Conservation (phyloP, 2,329 filamentous ascomycete genomes). For the Calonectria ilicicola region DNA sequence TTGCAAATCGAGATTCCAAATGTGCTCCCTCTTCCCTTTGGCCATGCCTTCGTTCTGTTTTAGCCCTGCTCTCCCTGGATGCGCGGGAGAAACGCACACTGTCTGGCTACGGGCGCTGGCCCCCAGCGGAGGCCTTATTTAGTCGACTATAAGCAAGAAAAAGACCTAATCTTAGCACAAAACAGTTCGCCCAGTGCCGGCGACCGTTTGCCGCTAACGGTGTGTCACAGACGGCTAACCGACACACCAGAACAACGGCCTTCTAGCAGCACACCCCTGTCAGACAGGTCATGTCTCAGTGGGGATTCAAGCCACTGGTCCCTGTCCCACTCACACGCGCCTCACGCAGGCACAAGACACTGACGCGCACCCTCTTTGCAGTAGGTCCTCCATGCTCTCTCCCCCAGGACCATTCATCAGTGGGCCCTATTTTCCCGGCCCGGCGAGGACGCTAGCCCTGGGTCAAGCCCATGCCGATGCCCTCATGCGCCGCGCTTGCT, state of each 20-base stretch:
- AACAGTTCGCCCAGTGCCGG: neutral
- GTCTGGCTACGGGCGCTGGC: neutral
- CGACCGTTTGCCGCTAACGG: neutral
- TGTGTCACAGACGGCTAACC: constrained; percentile 4
- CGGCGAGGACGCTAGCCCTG: neutral
- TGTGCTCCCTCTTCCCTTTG: neutral
- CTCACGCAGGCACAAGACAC: constrained; percentile 41
- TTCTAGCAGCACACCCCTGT: neutral
- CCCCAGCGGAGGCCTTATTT: neutral
- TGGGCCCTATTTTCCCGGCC: neutral
- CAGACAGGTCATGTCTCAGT: constrained; percentile 32
- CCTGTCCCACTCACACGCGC: constrained; percentile 35
- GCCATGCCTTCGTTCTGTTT: neutral
- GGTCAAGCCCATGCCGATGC: neutral
- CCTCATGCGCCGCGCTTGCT: neutral
- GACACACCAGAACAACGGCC: neutral
- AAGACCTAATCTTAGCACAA: neutral
- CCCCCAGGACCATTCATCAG: neutral
- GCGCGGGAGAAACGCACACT: neutral
- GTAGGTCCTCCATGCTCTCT: neutral
- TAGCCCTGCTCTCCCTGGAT: neutral
- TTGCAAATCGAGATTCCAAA: neutral
- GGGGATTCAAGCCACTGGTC: neutral
- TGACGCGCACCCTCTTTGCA: neutral
- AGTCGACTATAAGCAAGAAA: neutral